Conservation (phyloP, 2,329 filamentous ascomycete genomes). For the Emmonsiellopsis sp. region DNA sequence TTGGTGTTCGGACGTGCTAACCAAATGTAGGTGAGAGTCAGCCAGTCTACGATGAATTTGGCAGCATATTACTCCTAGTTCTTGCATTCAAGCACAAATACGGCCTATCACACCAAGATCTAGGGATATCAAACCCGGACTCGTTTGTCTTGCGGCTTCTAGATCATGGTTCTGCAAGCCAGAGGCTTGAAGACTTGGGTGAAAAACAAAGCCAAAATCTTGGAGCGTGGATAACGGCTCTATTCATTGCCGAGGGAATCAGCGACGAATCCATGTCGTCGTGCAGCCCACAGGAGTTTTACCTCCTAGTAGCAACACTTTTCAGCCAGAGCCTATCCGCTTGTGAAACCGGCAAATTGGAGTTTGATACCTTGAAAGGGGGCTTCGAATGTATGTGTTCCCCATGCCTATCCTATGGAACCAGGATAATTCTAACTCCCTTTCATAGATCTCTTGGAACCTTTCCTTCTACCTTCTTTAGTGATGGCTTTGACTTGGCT, state of each 20-base stretch:
- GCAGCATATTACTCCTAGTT: conserved; percentile 50
- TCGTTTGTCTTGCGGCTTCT: conserved; percentile 50
- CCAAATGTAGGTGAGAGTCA: conserved; percentile 45
- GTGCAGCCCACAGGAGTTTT: conserved; percentile 56
- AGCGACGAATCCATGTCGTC: conserved; percentile 55
- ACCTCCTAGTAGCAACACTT: conserved; percentile 51
- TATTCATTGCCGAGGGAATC: conserved; percentile 55
- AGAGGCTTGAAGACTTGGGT: conserved; percentile 42
- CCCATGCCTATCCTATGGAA: conserved; percentile 4
- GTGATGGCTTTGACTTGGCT: conserved; percentile 52
- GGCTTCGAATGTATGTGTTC: conserved; percentile 49
- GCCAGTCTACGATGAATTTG: conserved; percentile 57
- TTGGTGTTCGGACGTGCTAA: conserved; percentile 9
- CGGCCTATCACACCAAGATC: conserved; percentile 41
- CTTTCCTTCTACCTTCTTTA: conserved; percentile 53
- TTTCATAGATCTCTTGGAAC: conserved; percentile 48
- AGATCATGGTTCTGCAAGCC: conserved; percentile 35
- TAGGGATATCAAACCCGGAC: conserved; percentile 41
- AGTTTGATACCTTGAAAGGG: conserved; percentile 49
- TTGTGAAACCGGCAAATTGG: conserved; percentile 45
- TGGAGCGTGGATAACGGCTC: conserved; percentile 49
- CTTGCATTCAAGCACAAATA: conserved; percentile 51
- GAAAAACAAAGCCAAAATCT: conserved; percentile 50
- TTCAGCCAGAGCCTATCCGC: conserved; percentile 53
- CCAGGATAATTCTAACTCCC: conserved; percentile 6